A percentile compares a stretch with the other conserved stretches of the same genome.
phyloP scores from a whole-genome alignment of 1,284 basidiomycete species.

The Tylopilus microsporus region DNA sequence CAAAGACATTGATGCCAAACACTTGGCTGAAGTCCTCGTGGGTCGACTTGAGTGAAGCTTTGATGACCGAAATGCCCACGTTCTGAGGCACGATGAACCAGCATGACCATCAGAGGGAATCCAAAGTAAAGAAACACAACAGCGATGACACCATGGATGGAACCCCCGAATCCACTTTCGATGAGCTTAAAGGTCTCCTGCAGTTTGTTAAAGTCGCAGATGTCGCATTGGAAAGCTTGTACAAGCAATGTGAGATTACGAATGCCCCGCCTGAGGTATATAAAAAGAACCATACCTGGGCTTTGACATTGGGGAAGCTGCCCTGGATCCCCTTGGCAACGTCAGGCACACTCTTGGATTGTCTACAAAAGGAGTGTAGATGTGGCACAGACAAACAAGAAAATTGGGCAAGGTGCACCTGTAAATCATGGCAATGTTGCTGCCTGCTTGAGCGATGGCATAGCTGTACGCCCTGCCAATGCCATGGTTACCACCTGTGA shows the following conservation, averaged over 20 bases:
- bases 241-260: neutral
- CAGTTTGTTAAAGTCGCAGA: conserved; percentile 34
- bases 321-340: conserved; percentile 32
- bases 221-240: conserved; percentile 44
- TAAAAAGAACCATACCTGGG: conserved; percentile 23
- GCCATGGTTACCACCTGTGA: conserved; percentile 43
- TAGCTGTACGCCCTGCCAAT: conserved; percentile 45
- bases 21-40: conserved; percentile 43
- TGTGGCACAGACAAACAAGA: neutral
- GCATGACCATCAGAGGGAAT: too few relatives aligned
- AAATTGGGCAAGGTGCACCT: conserved; percentile 16
- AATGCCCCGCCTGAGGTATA: too few relatives aligned
- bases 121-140: conserved; percentile 5
- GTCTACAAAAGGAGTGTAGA: conserved; percentile 11
- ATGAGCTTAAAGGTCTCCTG: conserved; percentile 36
- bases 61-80: conserved; percentile 46
- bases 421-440: conserved; percentile 44
- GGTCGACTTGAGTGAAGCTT: conserved; percentile 44
- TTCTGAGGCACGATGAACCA: conserved; percentile 26
- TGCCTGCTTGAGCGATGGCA: conserved; percentile 40
- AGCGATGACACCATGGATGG: conserved; percentile 21
- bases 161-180: neutral
- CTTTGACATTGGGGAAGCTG: conserved; percentile 20
- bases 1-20: conserved; percentile 31
- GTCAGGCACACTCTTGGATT: conserved; percentile 36